Evolutionary conservation across 306 rosid species (phyloP), one percentile per base, ranked within the genome.

Genomic region (Trifolium fragiferum): DNA sequence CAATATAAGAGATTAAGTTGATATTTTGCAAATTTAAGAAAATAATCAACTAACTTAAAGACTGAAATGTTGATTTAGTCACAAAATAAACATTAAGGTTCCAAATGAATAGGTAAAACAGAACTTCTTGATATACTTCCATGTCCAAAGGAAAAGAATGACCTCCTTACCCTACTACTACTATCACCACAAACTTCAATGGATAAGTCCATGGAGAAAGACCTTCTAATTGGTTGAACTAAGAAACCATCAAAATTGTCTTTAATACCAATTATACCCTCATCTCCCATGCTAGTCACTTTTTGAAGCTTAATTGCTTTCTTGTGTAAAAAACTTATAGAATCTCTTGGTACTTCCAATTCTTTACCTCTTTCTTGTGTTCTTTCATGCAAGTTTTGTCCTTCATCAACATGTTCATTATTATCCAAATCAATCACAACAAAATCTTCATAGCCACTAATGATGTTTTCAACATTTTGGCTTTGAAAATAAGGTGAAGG

Each of bases 251-350:
- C 97, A 77, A 82, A 88, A 59, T 85, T 88, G 38, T 43, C 84
- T 63, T 91, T 82, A 47, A 15, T 8, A 15, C 83, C 33, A 30
- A 30, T 88, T 71, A 89, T 82, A 51, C 84, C 78, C 70, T 89
- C 95, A 81, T 89, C 90, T 1, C 90, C 90, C 87, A 92, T 82
- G 76, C 97, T 89, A 14, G 71, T 83, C 73, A 82, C 85, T 51
- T 83, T 87, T 27, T 85, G 78, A 61, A 85, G 64, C 78, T 84
- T 86, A 76, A 81, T 72, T 41, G 13, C 76, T 46, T 73, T 83
- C 65, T 78, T 68, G 4, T 80, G 75, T 18, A 67, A 82, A 82
- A 78, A 70, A 70, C 81, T 65, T 41, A 68, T 58, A 10, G 81
- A 35, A 55, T 27, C 35, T 33, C 21, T 23, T 20, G 67, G 30